Conservation (phyloP, 1,139 yeast genomes). For the Kodamaea sp. region DNA sequence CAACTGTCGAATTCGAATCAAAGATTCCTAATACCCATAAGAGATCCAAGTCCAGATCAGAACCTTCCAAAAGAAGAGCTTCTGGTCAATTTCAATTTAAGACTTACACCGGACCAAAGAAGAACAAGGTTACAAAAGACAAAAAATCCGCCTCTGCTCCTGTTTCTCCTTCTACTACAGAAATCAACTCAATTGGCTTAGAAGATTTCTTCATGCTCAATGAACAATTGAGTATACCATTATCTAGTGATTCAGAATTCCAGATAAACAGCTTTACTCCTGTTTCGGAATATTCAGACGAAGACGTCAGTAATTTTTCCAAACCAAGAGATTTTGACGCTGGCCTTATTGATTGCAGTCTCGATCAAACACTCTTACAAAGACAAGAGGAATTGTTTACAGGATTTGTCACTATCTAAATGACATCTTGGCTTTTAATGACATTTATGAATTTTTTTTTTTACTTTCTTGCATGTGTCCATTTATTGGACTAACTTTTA, state of each 20-base stretch:
- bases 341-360: conserved; percentile 17
- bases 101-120: conserved; percentile 35
- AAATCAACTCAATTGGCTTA: conserved; percentile 19
- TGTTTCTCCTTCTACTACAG: conserved; percentile 7
- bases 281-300: conserved; percentile 23
- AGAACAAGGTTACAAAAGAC: conserved; percentile 15
- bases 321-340: conserved; percentile 12
- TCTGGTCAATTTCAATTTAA: conserved; percentile 36
- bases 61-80: conserved; percentile 22
- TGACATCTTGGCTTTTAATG: conserved; percentile 5
- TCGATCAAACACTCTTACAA: conserved; percentile 23
- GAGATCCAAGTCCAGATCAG: conserved; percentile 25
- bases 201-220: conserved; percentile 34
- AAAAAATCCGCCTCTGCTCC: conserved; percentile 5
- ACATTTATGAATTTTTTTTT: background rate
- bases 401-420: conserved; percentile 27
- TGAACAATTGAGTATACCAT: conserved; percentile 23
- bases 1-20: conserved; percentile 4
- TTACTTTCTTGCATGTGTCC: conserved; percentile 1
- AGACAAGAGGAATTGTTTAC: conserved; percentile 30
- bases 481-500: no score
- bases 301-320: conserved; percentile 13
- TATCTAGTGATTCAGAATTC: conserved; percentile 6
- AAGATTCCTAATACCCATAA: conserved; percentile 11
- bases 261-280: conserved; percentile 18